Evolutionary conservation across 352 stramenopile genomes (phyloP).

Genomic region (Pythium grandisporangium): DNA sequence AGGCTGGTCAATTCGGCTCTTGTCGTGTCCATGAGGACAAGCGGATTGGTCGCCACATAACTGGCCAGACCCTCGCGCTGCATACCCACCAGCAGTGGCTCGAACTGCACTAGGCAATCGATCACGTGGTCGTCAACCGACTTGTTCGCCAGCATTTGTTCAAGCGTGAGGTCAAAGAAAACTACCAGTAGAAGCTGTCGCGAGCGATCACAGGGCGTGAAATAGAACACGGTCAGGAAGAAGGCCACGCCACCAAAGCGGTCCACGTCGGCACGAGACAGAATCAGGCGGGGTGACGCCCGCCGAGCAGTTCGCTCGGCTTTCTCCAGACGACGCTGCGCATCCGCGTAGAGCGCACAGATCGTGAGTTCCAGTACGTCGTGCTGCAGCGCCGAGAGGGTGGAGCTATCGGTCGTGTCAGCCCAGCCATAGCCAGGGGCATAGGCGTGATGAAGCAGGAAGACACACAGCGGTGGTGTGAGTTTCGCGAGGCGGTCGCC

Average conservation of each 20-base stretch:
- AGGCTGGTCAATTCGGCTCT: constrained; percentile 5
- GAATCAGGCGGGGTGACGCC: too few species aligned
- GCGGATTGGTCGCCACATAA: background rate
- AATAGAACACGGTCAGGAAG: constrained; percentile 25
- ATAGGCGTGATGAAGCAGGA: background rate
- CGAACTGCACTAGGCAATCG: background rate
- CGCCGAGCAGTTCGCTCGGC: too few species aligned
- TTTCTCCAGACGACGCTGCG: too few species aligned
- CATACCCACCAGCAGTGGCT: constrained; percentile 6
- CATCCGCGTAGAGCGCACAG: constrained; percentile 1
- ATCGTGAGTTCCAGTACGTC: constrained; percentile 1
- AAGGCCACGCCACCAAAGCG: constrained; percentile 21
- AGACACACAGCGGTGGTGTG: background rate
- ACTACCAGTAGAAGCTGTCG: constrained; percentile 11
- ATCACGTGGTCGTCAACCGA: background rate
- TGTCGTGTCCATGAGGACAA: constrained; percentile 16
- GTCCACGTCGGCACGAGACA: constrained; percentile 18
- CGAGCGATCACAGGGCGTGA: constrained; percentile 8
- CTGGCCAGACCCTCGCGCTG: constrained; percentile 1
- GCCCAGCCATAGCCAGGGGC: background rate
- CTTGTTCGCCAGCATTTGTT: constrained; percentile 4
- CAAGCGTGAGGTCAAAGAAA: constrained; percentile 12
- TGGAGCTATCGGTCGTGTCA: background rate
- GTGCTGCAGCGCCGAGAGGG: constrained; percentile 1
- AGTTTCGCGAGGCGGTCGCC: constrained; percentile 1